These are phyloP conservation scores for Hortiboletus flavorubellus DNA, from an alignment of 768 basidiomycete species.

Conservation along the genomic window DNA sequence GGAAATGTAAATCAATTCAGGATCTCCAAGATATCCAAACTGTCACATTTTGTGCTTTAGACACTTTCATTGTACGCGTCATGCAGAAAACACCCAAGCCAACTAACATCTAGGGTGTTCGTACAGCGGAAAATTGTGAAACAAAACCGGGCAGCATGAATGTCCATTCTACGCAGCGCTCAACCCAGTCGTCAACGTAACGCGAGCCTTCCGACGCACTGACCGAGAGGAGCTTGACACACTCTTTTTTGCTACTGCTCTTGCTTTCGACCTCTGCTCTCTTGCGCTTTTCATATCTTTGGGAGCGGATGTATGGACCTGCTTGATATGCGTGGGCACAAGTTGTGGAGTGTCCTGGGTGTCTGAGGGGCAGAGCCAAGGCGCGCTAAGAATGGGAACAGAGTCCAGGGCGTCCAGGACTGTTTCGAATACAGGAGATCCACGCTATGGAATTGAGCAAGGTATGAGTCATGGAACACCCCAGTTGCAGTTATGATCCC, in stretches of 20 bases:
- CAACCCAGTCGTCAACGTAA: constrained; percentile 17
- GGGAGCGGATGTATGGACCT: constrained; percentile 72
- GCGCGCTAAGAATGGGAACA: constrained; percentile 56
- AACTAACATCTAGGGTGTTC: background rate
- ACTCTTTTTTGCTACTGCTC: constrained; percentile 42
- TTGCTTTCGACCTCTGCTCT: constrained; percentile 49
- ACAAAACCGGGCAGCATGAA: background rate
- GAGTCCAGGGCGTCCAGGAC: constrained; percentile 42
- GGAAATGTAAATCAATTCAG: background rate
- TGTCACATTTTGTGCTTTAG: background rate
- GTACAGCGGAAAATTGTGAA: background rate
- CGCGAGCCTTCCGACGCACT: constrained; percentile 17
- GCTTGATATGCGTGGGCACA: constrained; percentile 78
- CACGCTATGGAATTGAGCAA: constrained; percentile 29
- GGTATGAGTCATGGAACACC: constrained; percentile 4
- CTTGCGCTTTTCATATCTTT: constrained; percentile 75
- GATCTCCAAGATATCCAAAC: background rate
- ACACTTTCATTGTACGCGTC: no score
- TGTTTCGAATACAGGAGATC: constrained; percentile 36
- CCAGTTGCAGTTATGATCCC: constrained; percentile 18
- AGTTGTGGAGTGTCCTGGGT: constrained; percentile 29
- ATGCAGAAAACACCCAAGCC: background rate
- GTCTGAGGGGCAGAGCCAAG: constrained; percentile 51
- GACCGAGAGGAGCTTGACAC: constrained; percentile 7
- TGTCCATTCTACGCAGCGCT: background rate